phyloP scores from a whole-genome alignment of 2,329 filamentous ascomycete genomes.

The Aspergillus fumigatiaffinis region DNA sequence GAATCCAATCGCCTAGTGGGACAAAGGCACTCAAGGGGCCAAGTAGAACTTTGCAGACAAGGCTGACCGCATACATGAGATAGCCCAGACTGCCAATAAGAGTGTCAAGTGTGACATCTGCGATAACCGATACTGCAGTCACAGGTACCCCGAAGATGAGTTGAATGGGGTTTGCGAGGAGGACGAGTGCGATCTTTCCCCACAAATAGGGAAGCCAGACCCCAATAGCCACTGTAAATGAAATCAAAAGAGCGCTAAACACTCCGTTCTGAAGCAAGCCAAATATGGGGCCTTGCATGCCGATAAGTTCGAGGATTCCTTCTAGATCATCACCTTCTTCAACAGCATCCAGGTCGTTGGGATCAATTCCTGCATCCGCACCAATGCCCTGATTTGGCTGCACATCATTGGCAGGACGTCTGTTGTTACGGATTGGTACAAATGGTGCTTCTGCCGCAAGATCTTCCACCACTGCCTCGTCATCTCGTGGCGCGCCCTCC shows the following conservation, averaged over 20 bases:
- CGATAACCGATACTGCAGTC: slow-evolving; percentile 65
- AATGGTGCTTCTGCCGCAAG: slow-evolving; percentile 59
- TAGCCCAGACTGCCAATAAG: slow-evolving; percentile 62
- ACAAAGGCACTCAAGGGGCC: slow-evolving; percentile 32
- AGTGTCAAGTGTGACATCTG: slow-evolving; percentile 76
- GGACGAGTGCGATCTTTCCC: slow-evolving; percentile 76
- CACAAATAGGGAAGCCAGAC: slow-evolving; percentile 90
- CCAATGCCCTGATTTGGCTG: slow-evolving; percentile 15
- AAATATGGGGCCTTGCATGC: slow-evolving; percentile 88
- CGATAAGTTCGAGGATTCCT: slow-evolving; percentile 90
- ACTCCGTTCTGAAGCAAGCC: slow-evolving; percentile 91
- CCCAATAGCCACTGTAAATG: slow-evolving; percentile 77
- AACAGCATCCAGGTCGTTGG: slow-evolving; percentile 53
- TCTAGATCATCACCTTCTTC: slow-evolving; percentile 88
- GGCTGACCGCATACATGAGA: slow-evolving; percentile 38
- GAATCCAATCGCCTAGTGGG: slow-evolving; percentile 35
- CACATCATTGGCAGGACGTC: slow-evolving; percentile 33
- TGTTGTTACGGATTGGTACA: slow-evolving; percentile 49
- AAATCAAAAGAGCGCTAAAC: slow-evolving; percentile 87
- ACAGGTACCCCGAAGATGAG: slow-evolving; percentile 65
- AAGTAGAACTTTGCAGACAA: slow-evolving; percentile 30
- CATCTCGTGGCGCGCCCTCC: slow-evolving; percentile 47
- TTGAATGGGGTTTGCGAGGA: slow-evolving; percentile 72
- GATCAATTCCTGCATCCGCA: slow-evolving; percentile 61
- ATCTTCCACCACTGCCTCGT: slow-evolving; percentile 59